Evolutionary conservation across 192 early-diverging fungal genomes (phyloP), one percentile per base, ranked within the genome.

Genomic region (Backusella liffmaniae): DNA sequence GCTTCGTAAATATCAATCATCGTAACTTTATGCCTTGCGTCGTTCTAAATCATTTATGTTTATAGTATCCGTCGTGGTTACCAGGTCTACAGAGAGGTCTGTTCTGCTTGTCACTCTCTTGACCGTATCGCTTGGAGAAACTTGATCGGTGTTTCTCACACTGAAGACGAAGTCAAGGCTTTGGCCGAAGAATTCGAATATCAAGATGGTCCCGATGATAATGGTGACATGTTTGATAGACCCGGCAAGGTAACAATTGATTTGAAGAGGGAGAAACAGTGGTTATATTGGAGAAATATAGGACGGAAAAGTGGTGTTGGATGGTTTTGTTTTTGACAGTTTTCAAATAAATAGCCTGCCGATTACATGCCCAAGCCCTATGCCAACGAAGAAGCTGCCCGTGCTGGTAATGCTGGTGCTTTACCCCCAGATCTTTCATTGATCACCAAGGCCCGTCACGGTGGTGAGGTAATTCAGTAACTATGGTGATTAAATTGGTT

Each of bases 61-160:
- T n/a, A 68, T 83, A 95, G 96, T 82, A 94, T 99, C 66, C 96
- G 97, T 73, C 96, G 96, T 86, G 97, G 97, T 76, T 99, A 96
- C 90, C 96, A 96, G 83, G 97, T 99, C 15, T 99, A 97, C 91
- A 95, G 93, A 87, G 97, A 99, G 79, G 94, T 99, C 73, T 99
- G 97, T 82, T 88, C 96, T 39, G 93, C 96, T 34, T 99, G 97
- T 86, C 97, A 99, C 87, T 97, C 96, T 34, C 89, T 99, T 78
- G 93, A 97, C 39, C 92, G 91, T 67, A 91, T 99, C 68, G 88
- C 95, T 79, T 99, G 92, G 93, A 94, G 96, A 79, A 97, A 97
- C 88, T 86, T 99, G 71, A 91, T 99, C 13, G 94, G 90, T 46
- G 96, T 99, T 9, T 92, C 92, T 34, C 96, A 97, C 88, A 93